phyloP scores from a whole-genome alignment of 1,139 yeast species.

The Blastobotrys persicus region DNA sequence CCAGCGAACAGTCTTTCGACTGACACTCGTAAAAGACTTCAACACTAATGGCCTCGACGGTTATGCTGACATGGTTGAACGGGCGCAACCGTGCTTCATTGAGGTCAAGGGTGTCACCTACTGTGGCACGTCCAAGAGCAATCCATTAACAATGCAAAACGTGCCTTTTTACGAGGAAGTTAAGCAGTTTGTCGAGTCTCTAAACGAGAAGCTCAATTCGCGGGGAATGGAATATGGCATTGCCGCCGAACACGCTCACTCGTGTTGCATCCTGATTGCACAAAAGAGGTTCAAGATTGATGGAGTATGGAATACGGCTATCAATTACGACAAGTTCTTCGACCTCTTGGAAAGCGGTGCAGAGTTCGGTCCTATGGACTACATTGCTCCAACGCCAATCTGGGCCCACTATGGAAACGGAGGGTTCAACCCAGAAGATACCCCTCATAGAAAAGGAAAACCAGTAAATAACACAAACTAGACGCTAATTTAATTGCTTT shows the following conservation, averaged over 20 bases:
- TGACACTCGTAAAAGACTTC: slow-evolving; percentile 89
- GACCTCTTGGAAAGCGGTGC: slow-evolving; percentile 56
- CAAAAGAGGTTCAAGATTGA: slow-evolving; percentile 66
- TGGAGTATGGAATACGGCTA: slow-evolving; percentile 85
- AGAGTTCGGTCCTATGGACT: slow-evolving; percentile 74
- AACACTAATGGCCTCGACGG: slow-evolving; percentile 78
- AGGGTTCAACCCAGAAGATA: slow-evolving; percentile 86
- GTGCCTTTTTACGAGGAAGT: slow-evolving; percentile 95
- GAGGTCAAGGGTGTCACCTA: slow-evolving; percentile 95
- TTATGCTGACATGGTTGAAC: slow-evolving; percentile 85
- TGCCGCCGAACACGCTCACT: slow-evolving; percentile 95
- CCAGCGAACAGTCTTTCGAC: slow-evolving; percentile 87
- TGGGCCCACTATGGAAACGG: slow-evolving; percentile 95
- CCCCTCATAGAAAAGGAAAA: slow-evolving; percentile 29
- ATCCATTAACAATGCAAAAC: slow-evolving; percentile 91
- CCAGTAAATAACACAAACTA: slow-evolving; percentile 8
- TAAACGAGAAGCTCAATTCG: slow-evolving; percentile 56
- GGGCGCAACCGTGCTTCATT: slow-evolving; percentile 81
- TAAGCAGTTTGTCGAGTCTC: slow-evolving; percentile 62
- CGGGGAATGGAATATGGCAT: slow-evolving; percentile 73
- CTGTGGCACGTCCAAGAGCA: slow-evolving; percentile 82
- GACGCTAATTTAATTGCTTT: too few relatives aligned
- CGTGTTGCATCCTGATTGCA: slow-evolving; percentile 87
- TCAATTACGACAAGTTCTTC: slow-evolving; percentile 76
- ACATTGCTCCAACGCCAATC: slow-evolving; percentile 73